Evolutionary conservation across 129 eudicot genomes (phyloP).

Genomic region (Cynara cardunculus): DNA sequence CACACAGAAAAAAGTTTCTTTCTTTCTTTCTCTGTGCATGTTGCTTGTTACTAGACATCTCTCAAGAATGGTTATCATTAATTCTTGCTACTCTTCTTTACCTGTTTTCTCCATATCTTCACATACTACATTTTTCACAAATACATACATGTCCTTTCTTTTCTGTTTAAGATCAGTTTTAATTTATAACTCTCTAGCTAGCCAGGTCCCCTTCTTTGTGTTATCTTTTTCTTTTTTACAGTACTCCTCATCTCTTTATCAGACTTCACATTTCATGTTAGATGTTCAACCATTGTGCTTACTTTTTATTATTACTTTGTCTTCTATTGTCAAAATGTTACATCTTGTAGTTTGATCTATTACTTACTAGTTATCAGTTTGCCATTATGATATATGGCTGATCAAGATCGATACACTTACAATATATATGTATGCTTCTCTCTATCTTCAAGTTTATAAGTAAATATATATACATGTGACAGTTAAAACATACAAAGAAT

Average conservation of each 20-base stretch:
- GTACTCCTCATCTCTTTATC: slow-evolving; percentile 39
- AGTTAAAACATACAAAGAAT: not conserved
- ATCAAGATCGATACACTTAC: not conserved
- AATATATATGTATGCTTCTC: too few species aligned
- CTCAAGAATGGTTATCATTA: slow-evolving; percentile 32
- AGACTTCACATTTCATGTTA: slow-evolving; percentile 34
- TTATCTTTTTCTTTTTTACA: slow-evolving; percentile 35
- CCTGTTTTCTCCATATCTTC: slow-evolving; percentile 33
- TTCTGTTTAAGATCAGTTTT: slow-evolving; percentile 29
- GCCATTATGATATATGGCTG: not conserved
- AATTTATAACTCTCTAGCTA: slow-evolving; percentile 30
- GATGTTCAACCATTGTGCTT: slow-evolving; percentile 1
- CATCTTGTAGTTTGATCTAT: not conserved
- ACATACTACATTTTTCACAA: slow-evolving; percentile 33
- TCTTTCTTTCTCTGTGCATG: slow-evolving; percentile 25
- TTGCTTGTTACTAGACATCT: slow-evolving; percentile 41
- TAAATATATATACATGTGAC: not conserved
- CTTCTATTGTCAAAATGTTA: not conserved
- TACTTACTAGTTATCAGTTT: not conserved
- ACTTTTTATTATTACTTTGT: not conserved
- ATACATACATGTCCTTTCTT: slow-evolving; percentile 36
- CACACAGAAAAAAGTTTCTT: not conserved
- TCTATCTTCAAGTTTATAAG: not conserved
- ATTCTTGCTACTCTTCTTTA: slow-evolving; percentile 30
- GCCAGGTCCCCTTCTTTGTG: slow-evolving; percentile 46